phyloP scores from a whole-genome alignment of 2,329 filamentous ascomycete species.

The Blumeria hordei region DNA sequence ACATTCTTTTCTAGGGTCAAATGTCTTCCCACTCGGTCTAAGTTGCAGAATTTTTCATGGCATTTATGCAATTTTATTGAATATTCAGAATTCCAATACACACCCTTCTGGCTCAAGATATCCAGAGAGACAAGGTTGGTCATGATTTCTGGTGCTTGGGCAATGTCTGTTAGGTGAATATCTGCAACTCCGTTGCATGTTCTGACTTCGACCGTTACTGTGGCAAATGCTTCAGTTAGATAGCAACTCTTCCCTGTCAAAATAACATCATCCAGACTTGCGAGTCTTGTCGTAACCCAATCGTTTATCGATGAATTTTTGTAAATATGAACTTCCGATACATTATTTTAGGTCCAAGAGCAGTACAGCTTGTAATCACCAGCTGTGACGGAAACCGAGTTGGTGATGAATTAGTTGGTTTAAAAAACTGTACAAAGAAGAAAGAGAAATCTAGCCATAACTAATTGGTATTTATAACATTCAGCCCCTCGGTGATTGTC shows the following conservation, averaged over 20 bases:
- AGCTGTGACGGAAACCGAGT: too few relatives aligned
- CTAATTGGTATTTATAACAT: too few relatives aligned
- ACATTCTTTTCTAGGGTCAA: neutral
- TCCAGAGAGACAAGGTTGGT: neutral
- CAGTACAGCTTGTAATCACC: neutral
- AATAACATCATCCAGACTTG: neutral
- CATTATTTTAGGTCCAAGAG: neutral
- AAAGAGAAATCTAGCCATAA: too few relatives aligned
- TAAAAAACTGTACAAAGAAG: too few relatives aligned
- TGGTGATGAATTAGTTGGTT: too few relatives aligned
- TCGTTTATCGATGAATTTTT: neutral
- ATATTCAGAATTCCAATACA: neutral
- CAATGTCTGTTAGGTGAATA: neutral
- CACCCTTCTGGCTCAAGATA: neutral
- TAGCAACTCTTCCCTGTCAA: neutral
- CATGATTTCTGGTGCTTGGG: neutral
- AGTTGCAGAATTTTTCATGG: neutral
- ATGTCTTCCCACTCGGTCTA: neutral
- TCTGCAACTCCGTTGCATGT: neutral
- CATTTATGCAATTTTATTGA: neutral
- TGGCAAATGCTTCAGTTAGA: neutral
- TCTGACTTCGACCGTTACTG: neutral
- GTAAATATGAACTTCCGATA: neutral
- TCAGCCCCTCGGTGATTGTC: too few relatives aligned
- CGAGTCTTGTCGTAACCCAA: neutral